Base-by-base conservation (phyloP, 2,329 filamentous ascomycete species). In the Alternaria infectoria region DNA sequence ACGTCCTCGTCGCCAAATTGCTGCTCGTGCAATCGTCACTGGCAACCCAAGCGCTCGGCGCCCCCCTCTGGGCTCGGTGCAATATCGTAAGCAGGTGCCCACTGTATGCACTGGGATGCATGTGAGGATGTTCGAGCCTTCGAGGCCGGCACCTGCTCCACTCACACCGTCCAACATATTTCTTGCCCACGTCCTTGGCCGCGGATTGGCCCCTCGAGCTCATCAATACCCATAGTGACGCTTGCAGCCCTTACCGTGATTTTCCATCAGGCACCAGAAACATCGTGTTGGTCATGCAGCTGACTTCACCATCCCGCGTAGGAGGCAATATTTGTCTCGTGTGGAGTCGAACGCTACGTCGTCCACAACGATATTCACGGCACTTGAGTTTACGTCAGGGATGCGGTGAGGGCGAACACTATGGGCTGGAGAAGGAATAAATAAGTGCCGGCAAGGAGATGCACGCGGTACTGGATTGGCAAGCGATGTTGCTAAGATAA, bases 21-120 rank as follows among this genome's bases (percentile, higher is more conserved):
- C 61, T 57, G 64, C 64, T 61, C 64, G 66, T 62, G 67, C 65
- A 65, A 65, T 67, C 69, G 65, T 71, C 70, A 72, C 64, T 54
- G 65, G 69, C 68, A 58, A 66, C 54, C 62, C 57, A 64, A 67
- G 61, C 59, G 61, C 64, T 69, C 64, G 69, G 61, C 68, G 59
- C 50, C 23, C 63, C 61, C 56, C 62, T 61, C 65, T 69, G 62
- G 64, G 44, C 66, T 67, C 59, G 55, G 64, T 57, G 55, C 54
- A 46, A 61, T 63, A 64, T 60, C 67, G 66, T 72, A 72, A 73
- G 62, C 68, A 64, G 64, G 64, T 55, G 52, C 63, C 60, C 61
- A 67, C 47, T 40, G n/a, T 21, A 52, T 52, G 46, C 54, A 54
- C 52, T 62, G 54, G 47, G 26, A 64, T 60, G 59, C 55, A 65